Conservation (phyloP, 2,329 filamentous ascomycete species). For the Fusarium camptoceras region DNA sequence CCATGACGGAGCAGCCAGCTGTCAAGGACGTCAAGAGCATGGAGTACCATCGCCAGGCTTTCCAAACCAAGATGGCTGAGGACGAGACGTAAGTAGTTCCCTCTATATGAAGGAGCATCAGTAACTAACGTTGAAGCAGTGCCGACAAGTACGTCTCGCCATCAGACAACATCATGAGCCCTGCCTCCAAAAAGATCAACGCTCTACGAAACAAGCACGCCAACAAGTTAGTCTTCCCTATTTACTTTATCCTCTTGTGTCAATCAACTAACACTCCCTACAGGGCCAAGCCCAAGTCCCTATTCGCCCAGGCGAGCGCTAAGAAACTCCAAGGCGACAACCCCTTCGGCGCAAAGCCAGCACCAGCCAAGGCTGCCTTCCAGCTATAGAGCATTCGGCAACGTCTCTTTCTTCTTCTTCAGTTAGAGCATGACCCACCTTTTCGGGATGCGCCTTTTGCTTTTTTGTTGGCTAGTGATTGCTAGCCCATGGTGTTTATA, state of each 20-base stretch:
- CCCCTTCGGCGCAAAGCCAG: conserved; percentile 54
- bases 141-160: conserved; percentile 78
- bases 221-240: conserved; percentile 70
- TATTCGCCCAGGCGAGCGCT: conserved; percentile 73
- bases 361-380: conserved; percentile 45
- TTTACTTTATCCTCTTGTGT: not conserved
- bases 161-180: conserved; percentile 90
- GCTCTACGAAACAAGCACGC: conserved; percentile 84
- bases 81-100: conserved; percentile 68
- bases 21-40: conserved; percentile 71
- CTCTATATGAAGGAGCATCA: no score
- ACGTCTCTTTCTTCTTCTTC: conserved; percentile 25
- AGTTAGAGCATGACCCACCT: conserved; percentile 21
- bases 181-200: conserved; percentile 84
- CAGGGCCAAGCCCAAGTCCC: conserved; percentile 74
- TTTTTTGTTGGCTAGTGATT: conserved; percentile 25
- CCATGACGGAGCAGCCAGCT: conserved; percentile 54
- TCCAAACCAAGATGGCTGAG: conserved; percentile 75
- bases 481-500: conserved; percentile 21
- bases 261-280: conserved; percentile 34
- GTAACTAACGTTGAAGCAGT: conserved; percentile 44
- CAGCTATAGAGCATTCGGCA: conserved; percentile 27
- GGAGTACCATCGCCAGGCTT: conserved; percentile 81
- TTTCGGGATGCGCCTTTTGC: conserved; percentile 22
- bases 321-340: conserved; percentile 69